These are phyloP conservation scores for Gentiana macrophylla DNA, from an alignment of 257 asterid genomes.

Conservation along the genomic window DNA sequence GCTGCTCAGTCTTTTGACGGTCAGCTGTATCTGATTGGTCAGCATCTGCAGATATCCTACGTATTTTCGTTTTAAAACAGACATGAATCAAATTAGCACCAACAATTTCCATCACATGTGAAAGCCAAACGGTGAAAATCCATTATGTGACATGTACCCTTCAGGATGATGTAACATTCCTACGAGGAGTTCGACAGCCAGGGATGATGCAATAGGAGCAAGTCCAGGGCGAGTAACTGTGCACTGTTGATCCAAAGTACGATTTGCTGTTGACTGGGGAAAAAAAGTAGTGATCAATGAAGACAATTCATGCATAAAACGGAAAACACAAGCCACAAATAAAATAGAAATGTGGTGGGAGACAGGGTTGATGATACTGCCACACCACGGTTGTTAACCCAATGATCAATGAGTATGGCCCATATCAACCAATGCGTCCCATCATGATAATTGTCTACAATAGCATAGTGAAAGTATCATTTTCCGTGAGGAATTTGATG, in stretches of 20 bases:
- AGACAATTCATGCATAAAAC: neutral
- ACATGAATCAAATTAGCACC: neutral
- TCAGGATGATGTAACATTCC: constrained; percentile 86
- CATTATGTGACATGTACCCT: too few relatives aligned
- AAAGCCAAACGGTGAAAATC: neutral
- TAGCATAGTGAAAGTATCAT: constrained; percentile 91
- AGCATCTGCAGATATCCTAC: constrained; percentile 68
- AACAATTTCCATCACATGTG: neutral
- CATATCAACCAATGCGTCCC: too few relatives aligned
- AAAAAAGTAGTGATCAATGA: constrained; percentile 7
- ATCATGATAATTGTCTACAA: too few relatives aligned
- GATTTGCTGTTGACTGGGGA: constrained; percentile 79
- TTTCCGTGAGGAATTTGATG: neutral
- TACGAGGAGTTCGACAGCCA: constrained; percentile 83
- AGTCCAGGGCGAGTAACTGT: constrained; percentile 99
- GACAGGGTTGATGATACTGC: too few relatives aligned
- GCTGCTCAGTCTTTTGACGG: constrained; percentile 39
- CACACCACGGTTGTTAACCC: too few relatives aligned
- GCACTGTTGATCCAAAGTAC: constrained; percentile 96
- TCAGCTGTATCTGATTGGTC: constrained; percentile 57
- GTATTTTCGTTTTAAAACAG: too few relatives aligned
- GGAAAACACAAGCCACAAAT: constrained; percentile 62
- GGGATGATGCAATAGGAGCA: constrained; percentile 93
- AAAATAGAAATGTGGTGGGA: constrained; percentile 90
- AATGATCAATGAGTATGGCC: too few relatives aligned